phyloP scores from a whole-genome alignment of 2,329 filamentous ascomycete species.

The Penicillium sp. region DNA sequence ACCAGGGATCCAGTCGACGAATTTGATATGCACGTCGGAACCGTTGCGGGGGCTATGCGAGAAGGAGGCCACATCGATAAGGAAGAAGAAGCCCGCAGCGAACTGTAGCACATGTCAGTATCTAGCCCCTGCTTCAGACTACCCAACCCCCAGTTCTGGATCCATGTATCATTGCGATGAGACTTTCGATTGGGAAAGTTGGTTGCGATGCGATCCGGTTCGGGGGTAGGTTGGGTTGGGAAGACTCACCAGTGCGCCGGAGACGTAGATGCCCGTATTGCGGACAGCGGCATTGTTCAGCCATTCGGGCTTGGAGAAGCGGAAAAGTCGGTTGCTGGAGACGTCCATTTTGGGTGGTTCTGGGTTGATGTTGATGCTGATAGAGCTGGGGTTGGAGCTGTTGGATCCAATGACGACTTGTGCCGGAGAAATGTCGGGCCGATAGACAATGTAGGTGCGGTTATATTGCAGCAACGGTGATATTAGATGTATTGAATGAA shows the following conservation, averaged over 20 bases:
- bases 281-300: slow-evolving; percentile 65
- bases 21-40: slow-evolving; percentile 64
- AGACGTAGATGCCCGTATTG: slow-evolving; percentile 65
- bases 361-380: neutral
- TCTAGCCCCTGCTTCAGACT: neutral
- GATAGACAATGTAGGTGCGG: neutral
- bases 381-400: slow-evolving; percentile 12
- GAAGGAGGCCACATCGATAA: slow-evolving; percentile 66
- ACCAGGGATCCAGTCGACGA: slow-evolving; percentile 71
- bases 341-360: slow-evolving; percentile 35
- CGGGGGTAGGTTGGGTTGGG: neutral
- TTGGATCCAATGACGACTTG: slow-evolving; percentile 19
- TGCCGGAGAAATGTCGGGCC: slow-evolving; percentile 20
- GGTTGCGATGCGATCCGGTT: neutral
- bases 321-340: slow-evolving; percentile 62
- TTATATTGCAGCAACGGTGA: neutral
- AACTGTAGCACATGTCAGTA: slow-evolving; percentile 50
- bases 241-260: slow-evolving; percentile 63
- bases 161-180: neutral
- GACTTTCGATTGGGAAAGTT: neutral
- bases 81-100: slow-evolving; percentile 68
- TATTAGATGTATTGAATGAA: neutral
- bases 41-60: slow-evolving; percentile 64
- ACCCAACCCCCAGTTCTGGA: neutral
- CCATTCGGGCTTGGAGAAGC: slow-evolving; percentile 67